Evolutionary conservation across 2,329 filamentous ascomycete species (phyloP).

Genomic region (Pyrenochaeta sp.): DNA sequence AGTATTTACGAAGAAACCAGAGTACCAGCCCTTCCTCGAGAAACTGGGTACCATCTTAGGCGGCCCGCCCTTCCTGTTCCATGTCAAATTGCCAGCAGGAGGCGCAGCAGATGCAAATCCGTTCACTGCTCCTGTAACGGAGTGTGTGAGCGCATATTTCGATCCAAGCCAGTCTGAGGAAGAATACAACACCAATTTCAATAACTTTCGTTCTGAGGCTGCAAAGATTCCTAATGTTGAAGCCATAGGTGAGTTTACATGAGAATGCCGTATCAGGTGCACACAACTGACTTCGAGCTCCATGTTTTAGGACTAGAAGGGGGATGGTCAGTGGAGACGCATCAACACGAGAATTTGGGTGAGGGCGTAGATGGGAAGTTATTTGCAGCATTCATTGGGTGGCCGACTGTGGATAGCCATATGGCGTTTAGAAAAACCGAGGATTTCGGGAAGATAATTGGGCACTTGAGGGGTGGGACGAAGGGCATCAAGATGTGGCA

Average conservation of each 20-base stretch:
- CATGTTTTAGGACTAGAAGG: slow-evolving; percentile 25
- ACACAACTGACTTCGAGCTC: no score
- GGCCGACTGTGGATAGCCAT: slow-evolving; percentile 62
- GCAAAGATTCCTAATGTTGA: slow-evolving; percentile 39
- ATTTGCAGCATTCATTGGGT: slow-evolving; percentile 59
- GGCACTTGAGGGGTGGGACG: slow-evolving; percentile 52
- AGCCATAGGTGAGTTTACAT: slow-evolving; percentile 14
- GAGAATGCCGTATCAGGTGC: no score
- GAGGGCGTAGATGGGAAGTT: slow-evolving; percentile 45
- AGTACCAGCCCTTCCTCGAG: slow-evolving; percentile 52
- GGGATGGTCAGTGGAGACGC: slow-evolving; percentile 48
- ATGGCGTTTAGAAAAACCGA: slow-evolving; percentile 56
- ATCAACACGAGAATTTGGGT: slow-evolving; percentile 23
- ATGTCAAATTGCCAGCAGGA: slow-evolving; percentile 41
- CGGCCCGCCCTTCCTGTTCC: slow-evolving; percentile 38
- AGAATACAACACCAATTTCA: slow-evolving; percentile 41
- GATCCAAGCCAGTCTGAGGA: slow-evolving; percentile 34
- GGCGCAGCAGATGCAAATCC: slow-evolving; percentile 29
- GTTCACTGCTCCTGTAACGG: slow-evolving; percentile 58
- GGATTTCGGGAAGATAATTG: slow-evolving; percentile 55
- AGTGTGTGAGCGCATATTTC: slow-evolving; percentile 58
- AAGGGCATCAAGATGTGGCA: slow-evolving; percentile 54
- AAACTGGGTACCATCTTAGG: slow-evolving; percentile 38
- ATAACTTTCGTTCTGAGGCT: slow-evolving; percentile 50
- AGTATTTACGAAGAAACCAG: slow-evolving; percentile 48